Base-by-base conservation (phyloP, 202 grass and related monocot species). In the Carex arenaria region DNA sequence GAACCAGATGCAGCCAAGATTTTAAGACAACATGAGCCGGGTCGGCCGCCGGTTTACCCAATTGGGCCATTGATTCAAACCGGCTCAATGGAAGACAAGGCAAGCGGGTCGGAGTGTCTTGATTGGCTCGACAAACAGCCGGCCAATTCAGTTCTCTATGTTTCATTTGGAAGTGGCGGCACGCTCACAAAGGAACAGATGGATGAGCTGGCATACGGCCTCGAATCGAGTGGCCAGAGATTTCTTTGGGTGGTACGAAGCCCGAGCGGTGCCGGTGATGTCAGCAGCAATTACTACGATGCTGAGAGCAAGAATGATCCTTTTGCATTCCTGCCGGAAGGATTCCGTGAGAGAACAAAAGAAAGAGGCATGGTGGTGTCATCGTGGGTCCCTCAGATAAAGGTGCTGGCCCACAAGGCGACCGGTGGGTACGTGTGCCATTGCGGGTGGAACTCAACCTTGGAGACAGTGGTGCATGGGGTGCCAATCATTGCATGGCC, bases 141-240 rank as follows among this genome's bases (percentile, higher is more conserved):
- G 2, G 84, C 1, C 6, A 47, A 81, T 4, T 93, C 94, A 5
- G 91, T 97, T 2, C 78, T 91, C 0, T 96, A 72, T 54, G 71
- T 93, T 0, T 97, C 91, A 2, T 94, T 97, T 17, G 94, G 92
- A 17, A 94, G 91, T 30, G 86, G 85, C 0, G 92, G 92, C 14
- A 84, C 85, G 7, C 85, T 94, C 0, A 83, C 80, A 0, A 42
- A 17, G 61, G 65, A 76, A 11, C 88, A 97, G 78, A 87, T 88
- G 0, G 43, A 67, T 40, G 92, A 97, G 81, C 55, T 97, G 15
- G 94, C 94, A 0, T 86, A 90, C 0, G 94, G 88, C 3, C 61
- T 97, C 23, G 94, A 97, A 90, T 77, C 78, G 4, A 82, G 88
- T 7, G 28, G 34, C 7, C 78, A 83, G 0, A 83, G 85, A 0